phyloP scores from a whole-genome alignment of 805 yeast genomes.

The Sugiyamaella boreocaroliniensis region DNA sequence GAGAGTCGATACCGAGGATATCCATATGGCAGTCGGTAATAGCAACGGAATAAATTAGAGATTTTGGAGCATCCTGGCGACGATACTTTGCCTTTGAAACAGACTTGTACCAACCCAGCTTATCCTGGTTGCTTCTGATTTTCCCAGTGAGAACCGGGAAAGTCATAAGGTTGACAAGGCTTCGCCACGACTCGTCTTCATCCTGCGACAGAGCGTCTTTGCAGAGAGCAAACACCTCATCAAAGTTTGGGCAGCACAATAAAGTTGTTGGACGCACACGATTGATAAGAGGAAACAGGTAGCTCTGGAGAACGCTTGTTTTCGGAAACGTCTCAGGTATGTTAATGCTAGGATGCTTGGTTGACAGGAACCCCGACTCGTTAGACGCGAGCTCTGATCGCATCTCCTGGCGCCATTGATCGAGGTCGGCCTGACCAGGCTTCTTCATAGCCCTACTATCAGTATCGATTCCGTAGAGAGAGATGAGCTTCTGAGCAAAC shows the following conservation, averaged over 20 bases:
- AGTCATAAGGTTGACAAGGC: neutral
- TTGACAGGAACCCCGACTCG: constrained; percentile 13
- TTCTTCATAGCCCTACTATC: neutral
- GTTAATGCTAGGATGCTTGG: constrained; percentile 3
- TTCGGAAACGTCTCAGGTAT: constrained; percentile 17
- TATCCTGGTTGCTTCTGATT: neutral
- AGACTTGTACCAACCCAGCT: neutral
- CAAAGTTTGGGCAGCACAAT: neutral
- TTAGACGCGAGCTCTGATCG: constrained; percentile 21
- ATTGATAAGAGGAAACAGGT: constrained; percentile 8
- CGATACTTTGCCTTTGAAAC: neutral
- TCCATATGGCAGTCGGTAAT: neutral
- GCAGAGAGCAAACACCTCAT: neutral
- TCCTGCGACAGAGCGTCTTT: neutral
- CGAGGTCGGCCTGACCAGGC: neutral
- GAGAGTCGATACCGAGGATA: neutral
- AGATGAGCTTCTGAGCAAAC: constrained; percentile 17
- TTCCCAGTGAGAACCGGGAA: neutral
- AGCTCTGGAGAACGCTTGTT: constrained; percentile 6
- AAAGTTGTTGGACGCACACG: neutral
- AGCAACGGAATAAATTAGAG: neutral
- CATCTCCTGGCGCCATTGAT: constrained; percentile 13
- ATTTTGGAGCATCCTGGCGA: neutral
- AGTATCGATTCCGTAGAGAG: constrained; percentile 4
- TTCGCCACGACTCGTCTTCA: neutral